phyloP scores from a whole-genome alignment of 2,329 filamentous ascomycete species.

The Dichotomopilus funicola region DNA sequence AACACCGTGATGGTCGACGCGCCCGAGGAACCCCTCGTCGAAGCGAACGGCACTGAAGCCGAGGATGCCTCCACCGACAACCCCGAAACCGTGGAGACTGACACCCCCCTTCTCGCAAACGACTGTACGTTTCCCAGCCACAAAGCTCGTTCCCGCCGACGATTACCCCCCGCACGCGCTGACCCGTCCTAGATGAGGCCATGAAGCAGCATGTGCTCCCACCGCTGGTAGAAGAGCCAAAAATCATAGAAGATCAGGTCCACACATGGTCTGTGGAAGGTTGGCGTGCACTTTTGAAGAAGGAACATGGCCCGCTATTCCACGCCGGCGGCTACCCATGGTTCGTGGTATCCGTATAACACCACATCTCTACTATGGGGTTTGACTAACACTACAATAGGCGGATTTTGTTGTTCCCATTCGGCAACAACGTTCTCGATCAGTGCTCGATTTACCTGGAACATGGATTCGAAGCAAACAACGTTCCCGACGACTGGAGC shows the following conservation, averaged over 20 bases:
- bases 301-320: slow-evolving; percentile 84
- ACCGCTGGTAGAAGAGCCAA: slow-evolving; percentile 66
- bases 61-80: slow-evolving; percentile 50
- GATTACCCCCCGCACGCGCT: slow-evolving; percentile 9
- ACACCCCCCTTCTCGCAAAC: slow-evolving; percentile 43
- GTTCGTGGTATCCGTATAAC: slow-evolving; percentile 40
- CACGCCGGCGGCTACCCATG: slow-evolving; percentile 82
- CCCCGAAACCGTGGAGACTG: slow-evolving; percentile 35
- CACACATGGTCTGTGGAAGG: slow-evolving; percentile 83
- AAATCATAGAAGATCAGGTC: slow-evolving; percentile 67
- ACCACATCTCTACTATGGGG: background rate
- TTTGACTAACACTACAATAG: slow-evolving; percentile 34
- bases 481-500: slow-evolving; percentile 86
- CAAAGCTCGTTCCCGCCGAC: background rate
- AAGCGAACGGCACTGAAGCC: slow-evolving; percentile 41
- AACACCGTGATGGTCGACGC: slow-evolving; percentile 50
- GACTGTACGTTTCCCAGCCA: slow-evolving; percentile 37
- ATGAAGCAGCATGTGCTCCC: slow-evolving; percentile 78
- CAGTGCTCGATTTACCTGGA: slow-evolving; percentile 94
- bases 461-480: slow-evolving; percentile 73
- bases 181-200: slow-evolving; percentile 58
- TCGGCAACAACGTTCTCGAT: slow-evolving; percentile 80
- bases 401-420: slow-evolving; percentile 93
- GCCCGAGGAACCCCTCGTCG: slow-evolving; percentile 48
- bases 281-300: slow-evolving; percentile 70